These are phyloP conservation scores for Coniochaeta prunicola DNA, from an alignment of 2,329 filamentous ascomycete genomes.

Conservation along the genomic window DNA sequence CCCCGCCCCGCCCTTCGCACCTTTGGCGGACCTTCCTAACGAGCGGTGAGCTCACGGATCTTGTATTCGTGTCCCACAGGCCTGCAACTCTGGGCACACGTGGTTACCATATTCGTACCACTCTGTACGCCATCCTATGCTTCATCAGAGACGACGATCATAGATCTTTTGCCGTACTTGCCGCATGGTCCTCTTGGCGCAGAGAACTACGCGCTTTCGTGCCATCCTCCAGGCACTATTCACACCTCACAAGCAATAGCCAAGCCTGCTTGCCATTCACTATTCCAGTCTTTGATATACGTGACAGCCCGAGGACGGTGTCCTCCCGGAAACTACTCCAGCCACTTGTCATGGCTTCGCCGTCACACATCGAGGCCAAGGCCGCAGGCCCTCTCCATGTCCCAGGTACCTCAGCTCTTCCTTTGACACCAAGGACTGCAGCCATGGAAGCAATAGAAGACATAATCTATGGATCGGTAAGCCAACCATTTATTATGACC, in stretches of 20 bases:
- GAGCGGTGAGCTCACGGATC: background rate
- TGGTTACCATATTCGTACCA: background rate
- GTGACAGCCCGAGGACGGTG: too few species aligned
- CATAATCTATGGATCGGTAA: constrained; percentile 77
- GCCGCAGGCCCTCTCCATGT: constrained; percentile 6
- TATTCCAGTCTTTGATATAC: background rate
- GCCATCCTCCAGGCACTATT: background rate
- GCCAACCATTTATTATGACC: constrained; percentile 20
- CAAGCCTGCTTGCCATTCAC: background rate
- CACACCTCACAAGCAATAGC: background rate
- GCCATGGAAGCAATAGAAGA: constrained; percentile 71
- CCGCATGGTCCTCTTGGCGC: background rate
- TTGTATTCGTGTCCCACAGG: background rate
- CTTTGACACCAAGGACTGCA: constrained; percentile 26
- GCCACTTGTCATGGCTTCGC: constrained; percentile 14
- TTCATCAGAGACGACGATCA: background rate
- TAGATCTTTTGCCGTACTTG: background rate
- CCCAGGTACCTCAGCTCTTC: constrained; percentile 7
- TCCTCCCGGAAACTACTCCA: background rate
- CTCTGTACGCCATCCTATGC: background rate
- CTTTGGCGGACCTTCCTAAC: constrained; percentile 1
- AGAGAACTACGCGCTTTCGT: background rate
- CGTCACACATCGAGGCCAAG: constrained; percentile 11
- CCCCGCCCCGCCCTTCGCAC: constrained; percentile 2
- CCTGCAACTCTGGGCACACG: background rate